Evolutionary conservation across 1,284 basidiomycete species (phyloP), one percentile per base, ranked within the genome.

Genomic region (Microbotryum lychnidis-dioicae): DNA sequence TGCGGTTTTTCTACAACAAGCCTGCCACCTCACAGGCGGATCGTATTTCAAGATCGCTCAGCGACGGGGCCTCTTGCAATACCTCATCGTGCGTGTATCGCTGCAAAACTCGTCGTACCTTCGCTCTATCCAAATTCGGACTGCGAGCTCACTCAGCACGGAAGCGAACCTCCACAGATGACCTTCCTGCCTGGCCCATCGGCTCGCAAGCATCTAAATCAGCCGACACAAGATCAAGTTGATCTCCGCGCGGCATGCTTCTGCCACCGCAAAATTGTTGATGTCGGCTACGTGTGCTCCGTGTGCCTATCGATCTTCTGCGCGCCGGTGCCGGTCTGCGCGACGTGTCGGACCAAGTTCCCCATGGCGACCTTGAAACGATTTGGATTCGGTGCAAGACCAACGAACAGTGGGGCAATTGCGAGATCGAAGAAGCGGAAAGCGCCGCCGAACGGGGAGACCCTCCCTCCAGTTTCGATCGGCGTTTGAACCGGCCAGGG

Each of bases 241-340:
- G 96, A 98, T 74, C 94, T 98, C 74, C 82, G 96, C 31, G 96
- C 96, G 0, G 93, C 93, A 7, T 98, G 96, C 75, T 98, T 99
- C 78, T 99, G 96, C 76, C 96, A 98, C 77, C 92, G 97, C 73
- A 86, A 87, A 57, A 94, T 97, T 52, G 85, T 98, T 46, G 94
- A 98, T 72, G 84, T 98, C 57, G 96, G 93, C 45, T 99, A 94
- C 72, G 92, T 99, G 27, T 99, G 96, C 76, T 94, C 91, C 21
- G 91, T 97, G 44, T 97, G 92, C 74, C 77, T 97, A 49, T 93
- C 89, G 52, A 96, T 92, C 71, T 96, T 93, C 76, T 96, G 91
- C 73, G 84, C 88, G 69, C 91, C 91, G 2, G 83, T 89, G n/a
- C 88, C 91, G 0, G 87, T 93, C 21, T 97, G 92, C 73, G 86